A percentile compares a stretch with the other conserved stretches of the same genome.
These are phyloP conservation scores for Venturia oleaginea DNA, from an alignment of 2,329 filamentous ascomycete species.

Conservation along the genomic window DNA sequence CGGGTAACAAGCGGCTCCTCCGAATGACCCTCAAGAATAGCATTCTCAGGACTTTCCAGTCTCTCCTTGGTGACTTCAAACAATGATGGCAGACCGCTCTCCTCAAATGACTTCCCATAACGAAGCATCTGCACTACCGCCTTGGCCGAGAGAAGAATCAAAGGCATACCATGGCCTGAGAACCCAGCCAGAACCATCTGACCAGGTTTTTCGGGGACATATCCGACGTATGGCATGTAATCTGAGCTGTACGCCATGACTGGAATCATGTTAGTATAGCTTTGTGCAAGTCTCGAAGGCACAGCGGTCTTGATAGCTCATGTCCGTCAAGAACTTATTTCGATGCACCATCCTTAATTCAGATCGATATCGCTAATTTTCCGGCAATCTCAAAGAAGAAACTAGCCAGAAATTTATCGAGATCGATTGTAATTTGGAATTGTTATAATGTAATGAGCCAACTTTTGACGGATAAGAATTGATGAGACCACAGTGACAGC, in stretches of 20 bases:
- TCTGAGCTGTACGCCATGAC: slow-evolving; percentile 72
- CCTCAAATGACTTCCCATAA: slow-evolving; percentile 22
- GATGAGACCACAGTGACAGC: too few species aligned
- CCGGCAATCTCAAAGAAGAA: too few species aligned
- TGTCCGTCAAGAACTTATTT: too few species aligned
- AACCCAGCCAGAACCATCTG: slow-evolving; percentile 59
- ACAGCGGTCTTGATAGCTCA: too few species aligned
- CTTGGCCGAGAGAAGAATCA: slow-evolving; percentile 57
- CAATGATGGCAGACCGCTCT: background rate
- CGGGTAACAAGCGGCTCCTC: background rate
- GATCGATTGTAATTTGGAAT: too few species aligned
- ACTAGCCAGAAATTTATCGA: too few species aligned
- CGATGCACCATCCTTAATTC: too few species aligned
- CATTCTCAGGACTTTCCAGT: background rate
- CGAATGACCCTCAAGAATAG: background rate
- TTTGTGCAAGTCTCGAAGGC: background rate
- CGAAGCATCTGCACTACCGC: slow-evolving; percentile 53
- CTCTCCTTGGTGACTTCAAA: background rate
- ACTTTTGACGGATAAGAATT: too few species aligned
- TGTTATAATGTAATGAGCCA: too few species aligned
- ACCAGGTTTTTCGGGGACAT: slow-evolving; percentile 51
- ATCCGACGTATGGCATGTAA: slow-evolving; percentile 59
- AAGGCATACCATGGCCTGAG: slow-evolving; percentile 66
- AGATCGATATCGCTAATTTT: too few species aligned
- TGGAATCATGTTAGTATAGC: background rate